phyloP scores from a whole-genome alignment of 768 basidiomycete genomes.

The Chalciporus sphaerocephalus region DNA sequence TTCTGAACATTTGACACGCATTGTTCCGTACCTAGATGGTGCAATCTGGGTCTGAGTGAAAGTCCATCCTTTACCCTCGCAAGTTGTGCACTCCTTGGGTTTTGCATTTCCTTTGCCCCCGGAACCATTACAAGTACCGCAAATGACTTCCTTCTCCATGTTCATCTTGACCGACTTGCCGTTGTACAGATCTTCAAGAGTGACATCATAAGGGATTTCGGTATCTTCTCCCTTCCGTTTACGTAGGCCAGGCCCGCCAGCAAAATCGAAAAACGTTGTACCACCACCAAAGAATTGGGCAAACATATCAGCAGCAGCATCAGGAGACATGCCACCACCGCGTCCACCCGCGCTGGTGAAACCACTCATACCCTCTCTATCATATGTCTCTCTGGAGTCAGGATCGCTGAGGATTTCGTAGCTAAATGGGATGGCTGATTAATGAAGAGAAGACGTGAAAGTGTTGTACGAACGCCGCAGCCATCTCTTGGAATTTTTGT shows the following conservation, averaged over 20 bases:
- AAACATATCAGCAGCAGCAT: constrained; percentile 65
- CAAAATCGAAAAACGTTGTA: constrained; percentile 64
- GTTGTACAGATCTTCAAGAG: constrained; percentile 88
- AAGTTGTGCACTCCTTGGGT: constrained; percentile 73
- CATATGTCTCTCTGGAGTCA: constrained; percentile 66
- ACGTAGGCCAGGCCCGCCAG: constrained; percentile 43
- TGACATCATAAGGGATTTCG: constrained; percentile 75
- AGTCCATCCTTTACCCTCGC: constrained; percentile 81
- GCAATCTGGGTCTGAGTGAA: constrained; percentile 53
- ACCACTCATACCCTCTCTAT: constrained; percentile 68
- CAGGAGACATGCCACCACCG: constrained; percentile 40
- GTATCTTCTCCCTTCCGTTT: constrained; percentile 67
- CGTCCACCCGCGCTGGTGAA: constrained; percentile 47
- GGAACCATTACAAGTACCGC: constrained; percentile 80
- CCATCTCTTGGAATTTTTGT: constrained; percentile 84
- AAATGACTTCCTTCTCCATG: constrained; percentile 81
- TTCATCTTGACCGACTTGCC: constrained; percentile 87
- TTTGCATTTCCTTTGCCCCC: constrained; percentile 84
- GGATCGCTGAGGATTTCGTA: constrained; percentile 81
- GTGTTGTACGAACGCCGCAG: constrained; percentile 63
- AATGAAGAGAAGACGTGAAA: constrained; percentile 4
- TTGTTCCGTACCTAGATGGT: constrained; percentile 45
- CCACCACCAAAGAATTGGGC: constrained; percentile 64
- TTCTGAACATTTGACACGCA: constrained; percentile 57
- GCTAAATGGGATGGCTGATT: constrained; percentile 34